Conservation (phyloP, 768 basidiomycete genomes). For the Russula abietina region DNA sequence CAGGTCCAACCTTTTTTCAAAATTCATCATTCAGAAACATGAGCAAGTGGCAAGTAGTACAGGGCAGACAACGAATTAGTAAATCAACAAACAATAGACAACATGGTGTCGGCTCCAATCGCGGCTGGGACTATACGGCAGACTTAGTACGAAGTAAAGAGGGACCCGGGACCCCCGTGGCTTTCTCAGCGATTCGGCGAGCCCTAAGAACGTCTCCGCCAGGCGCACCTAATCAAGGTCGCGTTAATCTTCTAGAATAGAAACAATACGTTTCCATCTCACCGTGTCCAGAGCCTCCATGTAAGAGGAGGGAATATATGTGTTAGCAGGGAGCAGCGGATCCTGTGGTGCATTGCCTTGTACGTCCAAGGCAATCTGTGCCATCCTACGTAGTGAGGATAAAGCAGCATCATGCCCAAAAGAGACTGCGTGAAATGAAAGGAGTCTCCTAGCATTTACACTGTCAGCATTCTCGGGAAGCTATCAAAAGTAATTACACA, state of each 20-base stretch:
- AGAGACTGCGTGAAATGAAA: constrained; percentile 54
- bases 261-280: background rate
- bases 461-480: background rate
- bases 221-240: constrained; percentile 42
- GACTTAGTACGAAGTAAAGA: too few relatives aligned
- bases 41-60: too few relatives aligned
- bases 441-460: constrained; percentile 39
- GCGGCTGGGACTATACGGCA: too few relatives aligned
- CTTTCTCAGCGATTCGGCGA: too few relatives aligned
- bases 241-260: background rate
- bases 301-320: constrained; percentile 33
- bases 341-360: constrained; percentile 43
- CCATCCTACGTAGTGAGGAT: constrained; percentile 42
- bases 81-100: too few relatives aligned
- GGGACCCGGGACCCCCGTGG: too few relatives aligned
- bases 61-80: too few relatives aligned
- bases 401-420: constrained; percentile 41
- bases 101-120: too few relatives aligned
- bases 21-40: too few relatives aligned
- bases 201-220: constrained; percentile 53
- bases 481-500: background rate
- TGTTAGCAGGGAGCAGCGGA: constrained; percentile 26
- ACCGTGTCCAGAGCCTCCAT: constrained; percentile 35
- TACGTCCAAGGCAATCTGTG: constrained; percentile 43
- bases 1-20: too few relatives aligned